Base-by-base conservation (phyloP, 345 rosid species). In the Alliaria petiolata region DNA sequence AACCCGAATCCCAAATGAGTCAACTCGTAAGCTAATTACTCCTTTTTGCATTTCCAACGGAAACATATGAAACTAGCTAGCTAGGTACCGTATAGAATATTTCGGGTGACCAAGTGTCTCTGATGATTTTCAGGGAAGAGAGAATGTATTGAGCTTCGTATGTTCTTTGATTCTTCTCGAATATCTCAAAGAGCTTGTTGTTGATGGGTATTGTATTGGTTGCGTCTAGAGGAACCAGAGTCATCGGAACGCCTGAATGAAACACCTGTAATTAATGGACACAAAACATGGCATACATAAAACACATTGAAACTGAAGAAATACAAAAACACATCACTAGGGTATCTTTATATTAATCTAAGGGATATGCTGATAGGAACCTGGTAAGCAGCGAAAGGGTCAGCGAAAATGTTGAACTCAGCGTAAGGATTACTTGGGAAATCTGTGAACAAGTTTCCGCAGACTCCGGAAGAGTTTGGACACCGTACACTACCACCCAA, bases 321-420 rank as follows among this genome's bases (percentile, higher is more conserved):
- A 25, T 25, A 25, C 28, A 25, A 25, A 25, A 25, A 26, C 28
- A 26, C 28, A 26, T 26, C 28, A 26, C 28, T 26, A 26, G 28
- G 28, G 4, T 26, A 26, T 26, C 28, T 2, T 26, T 26, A 26
- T 26, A 26, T 2, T 26, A 26, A 26, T 26, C 28, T 26, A 26
- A n/a, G n/a, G n/a, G n/a, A n/a, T n/a, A n/a, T n/a, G n/a, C n/a
- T n/a, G n/a, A n/a, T n/a, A n/a, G n/a, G n/a, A n/a, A n/a, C 96
- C 89, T 90, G 97, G 65, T 90, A 89, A 40, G 98, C 86, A 49
- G 98, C 92, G 47, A 93, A 90, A 62, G 98, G 98, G 67, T 93
- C 97, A 25, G 62, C 87, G 44, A 89, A 93, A 34, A 89, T 80
- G 76, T 93, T 93, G 78, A 89, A 93, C 81, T 93, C 97, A 0